Evolutionary conservation across 208 protist species (phyloP).

Genomic region (Trypanosomatidae sp.): DNA sequence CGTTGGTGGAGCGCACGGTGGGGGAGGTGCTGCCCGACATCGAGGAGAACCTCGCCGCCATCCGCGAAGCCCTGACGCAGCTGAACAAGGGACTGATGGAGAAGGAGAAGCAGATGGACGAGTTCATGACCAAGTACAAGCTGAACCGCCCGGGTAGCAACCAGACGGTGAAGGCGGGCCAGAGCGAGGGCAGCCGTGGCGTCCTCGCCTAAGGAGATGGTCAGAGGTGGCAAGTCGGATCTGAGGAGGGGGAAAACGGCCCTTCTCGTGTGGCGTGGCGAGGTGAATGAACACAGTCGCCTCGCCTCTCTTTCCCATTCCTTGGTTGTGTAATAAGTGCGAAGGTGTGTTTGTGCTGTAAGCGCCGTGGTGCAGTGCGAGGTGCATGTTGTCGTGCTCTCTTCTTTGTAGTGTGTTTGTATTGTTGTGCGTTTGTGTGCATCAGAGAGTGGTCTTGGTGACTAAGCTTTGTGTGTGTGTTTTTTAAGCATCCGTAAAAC

Average conservation of each 20-base stretch:
- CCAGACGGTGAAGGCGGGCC: constrained; percentile 30
- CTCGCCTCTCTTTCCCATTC: not conserved
- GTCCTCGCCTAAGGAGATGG: constrained; percentile 54
- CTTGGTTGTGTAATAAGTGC: not conserved
- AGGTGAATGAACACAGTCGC: not conserved
- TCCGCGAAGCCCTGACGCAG: constrained; percentile 68
- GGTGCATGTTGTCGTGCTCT: too few species aligned
- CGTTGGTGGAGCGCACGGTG: constrained; percentile 95
- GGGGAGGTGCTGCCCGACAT: constrained; percentile 95
- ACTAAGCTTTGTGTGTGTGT: too few species aligned
- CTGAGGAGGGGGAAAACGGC: not conserved
- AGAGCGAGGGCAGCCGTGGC: constrained; percentile 44
- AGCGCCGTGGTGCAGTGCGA: too few species aligned
- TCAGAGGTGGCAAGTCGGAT: not conserved
- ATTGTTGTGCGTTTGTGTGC: too few species aligned
- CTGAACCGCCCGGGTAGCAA: constrained; percentile 47
- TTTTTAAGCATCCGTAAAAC: too few species aligned
- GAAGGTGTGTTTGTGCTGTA: not conserved
- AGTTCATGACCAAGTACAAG: constrained; percentile 81
- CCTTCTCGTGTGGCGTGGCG: not conserved
- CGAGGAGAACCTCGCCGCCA: constrained; percentile 82
- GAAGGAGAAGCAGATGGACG: constrained; percentile 86
- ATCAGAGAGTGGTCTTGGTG: too few species aligned
- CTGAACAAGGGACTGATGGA: constrained; percentile 75
- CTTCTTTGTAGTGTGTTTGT: too few species aligned